Evolutionary conservation across 2,329 filamentous ascomycete genomes (phyloP).

Genomic region (Exophiala xenobiotica): DNA sequence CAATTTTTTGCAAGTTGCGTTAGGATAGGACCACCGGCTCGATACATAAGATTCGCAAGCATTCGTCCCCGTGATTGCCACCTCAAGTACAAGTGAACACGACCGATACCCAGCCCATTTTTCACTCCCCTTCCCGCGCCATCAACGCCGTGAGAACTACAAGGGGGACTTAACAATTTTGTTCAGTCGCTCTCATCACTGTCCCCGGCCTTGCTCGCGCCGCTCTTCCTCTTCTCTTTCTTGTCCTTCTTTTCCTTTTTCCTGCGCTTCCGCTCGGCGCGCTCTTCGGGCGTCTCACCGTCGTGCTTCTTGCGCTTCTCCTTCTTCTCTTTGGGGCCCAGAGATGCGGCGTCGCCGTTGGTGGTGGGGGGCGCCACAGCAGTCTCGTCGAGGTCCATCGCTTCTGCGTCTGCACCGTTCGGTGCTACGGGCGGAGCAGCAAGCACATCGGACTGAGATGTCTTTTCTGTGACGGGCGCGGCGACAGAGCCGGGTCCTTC

Average conservation of each 20-base stretch:
- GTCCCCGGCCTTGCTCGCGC: conserved; percentile 24
- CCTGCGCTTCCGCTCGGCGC: conserved; percentile 50
- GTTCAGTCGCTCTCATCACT: conserved; percentile 26
- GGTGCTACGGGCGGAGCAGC: conserved; percentile 32
- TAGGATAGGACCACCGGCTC: no score
- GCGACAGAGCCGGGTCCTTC: conserved; percentile 45
- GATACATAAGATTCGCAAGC: no score
- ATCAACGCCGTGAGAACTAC: no score
- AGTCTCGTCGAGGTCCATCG: conserved; percentile 44
- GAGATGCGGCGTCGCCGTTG: conserved; percentile 37
- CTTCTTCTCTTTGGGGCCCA: conserved; percentile 40
- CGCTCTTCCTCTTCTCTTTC: conserved; percentile 39
- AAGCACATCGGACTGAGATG: conserved; percentile 39
- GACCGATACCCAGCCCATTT: neutral
- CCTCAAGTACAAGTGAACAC: no score
- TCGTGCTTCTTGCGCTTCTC: conserved; percentile 56
- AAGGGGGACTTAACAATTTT: no score
- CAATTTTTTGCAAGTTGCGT: no score
- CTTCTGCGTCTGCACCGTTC: conserved; percentile 39
- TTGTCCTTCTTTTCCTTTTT: conserved; percentile 57
- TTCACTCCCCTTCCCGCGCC: neutral
- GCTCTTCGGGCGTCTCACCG: conserved; percentile 52
- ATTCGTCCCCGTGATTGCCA: no score
- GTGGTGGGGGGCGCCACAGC: conserved; percentile 39
- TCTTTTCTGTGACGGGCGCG: conserved; percentile 47